Conservation (phyloP, 148 eudicot species). For the Persicaria tinctoria region DNA sequence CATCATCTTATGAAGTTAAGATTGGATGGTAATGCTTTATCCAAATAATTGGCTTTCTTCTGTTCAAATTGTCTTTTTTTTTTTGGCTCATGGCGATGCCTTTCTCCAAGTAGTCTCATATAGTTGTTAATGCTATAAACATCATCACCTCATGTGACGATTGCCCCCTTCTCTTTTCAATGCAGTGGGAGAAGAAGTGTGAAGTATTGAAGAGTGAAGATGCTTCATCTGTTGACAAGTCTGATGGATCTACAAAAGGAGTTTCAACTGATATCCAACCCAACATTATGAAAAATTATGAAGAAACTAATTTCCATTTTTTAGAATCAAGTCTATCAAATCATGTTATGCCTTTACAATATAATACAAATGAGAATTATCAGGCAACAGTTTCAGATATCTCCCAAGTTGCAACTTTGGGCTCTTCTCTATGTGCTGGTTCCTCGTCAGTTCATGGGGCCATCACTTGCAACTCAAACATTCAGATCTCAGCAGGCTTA, state of each 20-base stretch:
- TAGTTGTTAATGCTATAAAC: no score
- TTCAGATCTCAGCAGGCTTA: slow-evolving; percentile 19
- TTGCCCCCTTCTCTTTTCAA: neutral
- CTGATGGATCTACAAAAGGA: slow-evolving; percentile 30
- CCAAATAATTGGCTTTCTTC: neutral
- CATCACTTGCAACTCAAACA: slow-evolving; percentile 18
- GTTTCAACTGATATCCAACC: slow-evolving; percentile 78
- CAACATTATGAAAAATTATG: slow-evolving; percentile 40
- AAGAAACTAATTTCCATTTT: slow-evolving; percentile 39
- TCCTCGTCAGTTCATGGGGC: slow-evolving; percentile 21
- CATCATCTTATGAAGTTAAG: no score
- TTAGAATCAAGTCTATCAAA: slow-evolving; percentile 36
- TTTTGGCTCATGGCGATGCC: neutral
- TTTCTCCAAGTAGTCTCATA: no score
- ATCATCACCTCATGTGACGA: neutral
- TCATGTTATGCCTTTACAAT: slow-evolving; percentile 93
- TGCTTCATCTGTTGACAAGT: slow-evolving; percentile 29
- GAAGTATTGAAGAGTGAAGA: slow-evolving; percentile 31
- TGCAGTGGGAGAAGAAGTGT: slow-evolving; percentile 95
- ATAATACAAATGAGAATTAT: slow-evolving; percentile 76
- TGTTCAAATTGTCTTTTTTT: neutral
- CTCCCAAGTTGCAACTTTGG: slow-evolving; percentile 29
- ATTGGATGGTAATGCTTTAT: neutral
- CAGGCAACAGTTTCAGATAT: slow-evolving; percentile 53
- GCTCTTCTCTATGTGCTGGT: slow-evolving; percentile 19